Percentiles rank a stretch among this genome's conserved stretches.
Evolutionary conservation across 768 basidiomycete species (phyloP).

Genomic region (Rhodotorula kratochvilovae): DNA sequence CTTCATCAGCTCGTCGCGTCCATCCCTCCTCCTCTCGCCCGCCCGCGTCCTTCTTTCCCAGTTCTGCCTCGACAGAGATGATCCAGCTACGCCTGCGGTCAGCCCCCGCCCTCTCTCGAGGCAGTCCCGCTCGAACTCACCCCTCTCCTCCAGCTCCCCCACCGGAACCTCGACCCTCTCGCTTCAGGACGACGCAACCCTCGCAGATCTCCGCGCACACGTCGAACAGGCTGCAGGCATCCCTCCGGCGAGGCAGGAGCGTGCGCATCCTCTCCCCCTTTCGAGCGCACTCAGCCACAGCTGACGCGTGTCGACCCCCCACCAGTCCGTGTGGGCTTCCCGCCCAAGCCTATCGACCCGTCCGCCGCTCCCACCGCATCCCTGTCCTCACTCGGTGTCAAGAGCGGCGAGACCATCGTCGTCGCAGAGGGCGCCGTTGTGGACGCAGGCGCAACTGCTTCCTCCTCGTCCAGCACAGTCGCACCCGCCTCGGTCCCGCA

Average conservation of each 20-base stretch:
- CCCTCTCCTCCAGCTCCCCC: neutral
- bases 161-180: constrained; percentile 62
- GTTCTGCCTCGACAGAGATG: no score
- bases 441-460: no score
- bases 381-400: constrained; percentile 69
- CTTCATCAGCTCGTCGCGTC: no score
- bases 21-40: no score
- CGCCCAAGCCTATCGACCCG: constrained; percentile 6
- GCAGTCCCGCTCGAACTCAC: neutral
- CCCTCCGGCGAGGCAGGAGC: constrained; percentile 66
- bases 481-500: constrained; percentile 8
- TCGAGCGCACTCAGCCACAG: neutral
- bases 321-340: constrained; percentile 12
- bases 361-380: neutral
- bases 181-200: constrained; percentile 58
- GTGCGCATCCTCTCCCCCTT: constrained; percentile 52
- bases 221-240: constrained; percentile 67
- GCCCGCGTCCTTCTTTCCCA: no score
- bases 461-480: neutral
- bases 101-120: neutral
- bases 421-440: constrained; percentile 52
- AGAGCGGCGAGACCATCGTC: constrained; percentile 78
- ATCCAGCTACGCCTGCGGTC: neutral
- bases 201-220: constrained; percentile 69
- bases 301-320: neutral